Conservation (phyloP, 805 yeast genomes). For the Teunomyces funiuensis region DNA sequence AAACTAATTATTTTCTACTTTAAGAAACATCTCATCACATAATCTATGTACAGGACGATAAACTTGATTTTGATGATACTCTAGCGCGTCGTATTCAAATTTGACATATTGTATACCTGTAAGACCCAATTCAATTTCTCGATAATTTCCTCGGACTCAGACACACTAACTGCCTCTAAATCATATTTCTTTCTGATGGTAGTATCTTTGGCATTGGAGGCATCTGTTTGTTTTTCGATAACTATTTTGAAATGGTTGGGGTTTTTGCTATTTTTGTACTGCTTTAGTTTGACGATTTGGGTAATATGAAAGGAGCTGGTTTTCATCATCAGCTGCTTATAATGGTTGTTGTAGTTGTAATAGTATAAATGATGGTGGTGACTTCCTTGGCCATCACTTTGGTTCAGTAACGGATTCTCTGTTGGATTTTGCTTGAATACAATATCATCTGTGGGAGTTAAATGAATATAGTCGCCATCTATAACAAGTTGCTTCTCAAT, state of each 20-base stretch:
- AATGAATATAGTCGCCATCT: conserved; percentile 92
- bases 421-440: conserved; percentile 32
- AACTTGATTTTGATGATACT: not conserved
- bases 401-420: conserved; percentile 28
- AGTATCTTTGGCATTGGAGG: conserved; percentile 45
- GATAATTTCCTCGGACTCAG: conserved; percentile 73
- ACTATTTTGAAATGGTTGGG: conserved; percentile 81
- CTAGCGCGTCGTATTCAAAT: not conserved
- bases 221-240: conserved; percentile 41
- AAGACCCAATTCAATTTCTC: conserved; percentile 61
- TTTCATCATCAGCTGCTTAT: conserved; percentile 71
- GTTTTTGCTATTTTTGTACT: conserved; percentile 58
- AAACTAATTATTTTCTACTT: not conserved
- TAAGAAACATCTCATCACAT: conserved; percentile 1
- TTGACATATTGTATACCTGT: conserved; percentile 47
- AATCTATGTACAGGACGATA: not conserved
- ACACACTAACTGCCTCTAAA: conserved; percentile 66
- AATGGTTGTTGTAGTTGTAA: conserved; percentile 39
- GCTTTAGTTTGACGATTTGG: conserved; percentile 73
- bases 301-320: conserved; percentile 85
- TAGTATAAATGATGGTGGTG: conserved; percentile 41
- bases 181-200: conserved; percentile 74
- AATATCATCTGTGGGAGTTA: conserved; percentile 82
- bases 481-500: conserved; percentile 82
- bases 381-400: conserved; percentile 7